A percentile compares a stretch with the other conserved stretches of the same genome.
phyloP scores from a whole-genome alignment of 2,329 filamentous ascomycete genomes.

The Geosmithia flava region DNA sequence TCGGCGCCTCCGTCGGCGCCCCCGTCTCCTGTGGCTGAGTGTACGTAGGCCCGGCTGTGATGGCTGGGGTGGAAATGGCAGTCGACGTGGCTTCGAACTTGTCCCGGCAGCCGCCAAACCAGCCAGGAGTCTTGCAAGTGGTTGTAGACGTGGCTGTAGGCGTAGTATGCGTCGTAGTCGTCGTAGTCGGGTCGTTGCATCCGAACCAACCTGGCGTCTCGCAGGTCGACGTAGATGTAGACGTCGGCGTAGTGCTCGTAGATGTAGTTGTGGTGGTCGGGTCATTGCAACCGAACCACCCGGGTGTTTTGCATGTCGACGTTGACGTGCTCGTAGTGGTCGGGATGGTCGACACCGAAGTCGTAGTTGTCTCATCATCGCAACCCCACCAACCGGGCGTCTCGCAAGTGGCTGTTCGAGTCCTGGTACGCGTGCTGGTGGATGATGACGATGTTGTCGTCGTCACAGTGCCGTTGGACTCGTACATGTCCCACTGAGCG shows the following conservation, averaged over 20 bases:
- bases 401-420: constrained; percentile 75
- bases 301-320: constrained; percentile 38
- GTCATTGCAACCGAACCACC: constrained; percentile 47
- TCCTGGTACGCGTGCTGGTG: constrained; percentile 51
- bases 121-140: constrained; percentile 30
- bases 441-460: constrained; percentile 48
- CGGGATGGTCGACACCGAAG: constrained; percentile 16
- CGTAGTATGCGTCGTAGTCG: constrained; percentile 10
- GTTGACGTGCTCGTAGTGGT: constrained; percentile 27
- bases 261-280: constrained; percentile 11
- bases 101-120: constrained; percentile 41
- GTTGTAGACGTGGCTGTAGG: constrained; percentile 6
- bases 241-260: constrained; percentile 6
- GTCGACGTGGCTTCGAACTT: constrained; percentile 10
- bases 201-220: constrained; percentile 46
- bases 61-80: constrained; percentile 2
- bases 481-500: constrained; percentile 86
- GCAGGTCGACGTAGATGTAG: constrained; percentile 21
- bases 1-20: neutral
- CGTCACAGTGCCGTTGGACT: constrained; percentile 75
- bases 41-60: constrained; percentile 3
- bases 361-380: constrained; percentile 45
- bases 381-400: constrained; percentile 92
- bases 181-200: constrained; percentile 27
- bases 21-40: neutral